A percentile compares a stretch with the other conserved stretches of the same genome.
phyloP scores from a whole-genome alignment of 2,329 filamentous ascomycete genomes.

The Parastagonospora nodorum region DNA sequence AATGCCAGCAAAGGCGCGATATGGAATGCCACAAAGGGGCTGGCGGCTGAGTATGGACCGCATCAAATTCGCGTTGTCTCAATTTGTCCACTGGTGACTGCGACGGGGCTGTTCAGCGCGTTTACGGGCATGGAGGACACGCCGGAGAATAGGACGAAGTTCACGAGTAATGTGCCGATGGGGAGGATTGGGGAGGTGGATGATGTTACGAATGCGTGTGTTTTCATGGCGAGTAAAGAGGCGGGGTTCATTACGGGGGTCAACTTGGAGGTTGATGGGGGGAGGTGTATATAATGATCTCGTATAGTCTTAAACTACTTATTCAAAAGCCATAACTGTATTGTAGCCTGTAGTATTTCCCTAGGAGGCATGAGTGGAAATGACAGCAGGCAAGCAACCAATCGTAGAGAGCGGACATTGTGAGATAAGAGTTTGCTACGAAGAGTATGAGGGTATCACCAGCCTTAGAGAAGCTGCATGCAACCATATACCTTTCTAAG shows the following conservation, averaged over 20 bases:
- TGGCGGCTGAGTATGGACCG: conserved; percentile 75
- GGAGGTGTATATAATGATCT: conserved; percentile 38
- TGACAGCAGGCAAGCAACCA: too few relatives aligned
- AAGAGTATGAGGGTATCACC: conserved; percentile 9
- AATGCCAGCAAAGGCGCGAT: conserved; percentile 72
- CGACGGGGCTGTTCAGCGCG: conserved; percentile 64
- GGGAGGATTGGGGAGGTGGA: conserved; percentile 64
- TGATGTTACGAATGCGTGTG: conserved; percentile 62
- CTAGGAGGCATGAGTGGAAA: too few relatives aligned
- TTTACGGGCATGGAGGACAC: conserved; percentile 69
- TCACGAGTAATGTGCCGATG: conserved; percentile 63
- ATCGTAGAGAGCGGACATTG: conserved; percentile 16
- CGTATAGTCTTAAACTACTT: too few relatives aligned
- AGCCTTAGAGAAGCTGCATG: conserved; percentile 13
- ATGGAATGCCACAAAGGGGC: conserved; percentile 66
- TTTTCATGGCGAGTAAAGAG: conserved; percentile 64
- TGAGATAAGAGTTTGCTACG: conserved; percentile 13
- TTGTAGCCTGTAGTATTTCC: too few relatives aligned
- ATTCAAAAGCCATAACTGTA: too few relatives aligned
- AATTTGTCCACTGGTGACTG: conserved; percentile 70
- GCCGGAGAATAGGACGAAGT: conserved; percentile 57
- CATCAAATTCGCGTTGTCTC: conserved; percentile 75
- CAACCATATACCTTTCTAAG: conserved; percentile 17
- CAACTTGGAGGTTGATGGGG: conserved; percentile 48
- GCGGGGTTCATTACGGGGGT: conserved; percentile 65